Evolutionary conservation across 2,329 filamentous ascomycete genomes (phyloP).

Genomic region (Cladophialophora psammophila): DNA sequence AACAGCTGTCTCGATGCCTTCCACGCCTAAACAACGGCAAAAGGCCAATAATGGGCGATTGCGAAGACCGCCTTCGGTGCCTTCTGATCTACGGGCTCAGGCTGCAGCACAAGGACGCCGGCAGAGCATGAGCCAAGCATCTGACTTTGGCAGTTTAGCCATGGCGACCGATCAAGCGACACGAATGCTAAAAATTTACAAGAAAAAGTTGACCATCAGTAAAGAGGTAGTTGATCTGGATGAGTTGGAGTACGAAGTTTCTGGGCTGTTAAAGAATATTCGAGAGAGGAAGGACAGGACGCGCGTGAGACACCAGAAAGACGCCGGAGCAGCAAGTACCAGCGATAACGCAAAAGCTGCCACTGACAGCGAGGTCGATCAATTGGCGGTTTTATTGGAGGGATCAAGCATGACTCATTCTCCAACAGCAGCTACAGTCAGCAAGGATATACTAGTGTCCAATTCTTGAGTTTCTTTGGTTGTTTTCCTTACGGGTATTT

Average conservation of each 20-base stretch:
- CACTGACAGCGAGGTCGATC: conserved; percentile 32
- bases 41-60: conserved; percentile 51
- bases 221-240: conserved; percentile 58
- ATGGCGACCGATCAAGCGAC: conserved; percentile 65
- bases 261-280: conserved; percentile 54
- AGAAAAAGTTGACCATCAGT: conserved; percentile 58
- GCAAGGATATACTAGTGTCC: conserved; percentile 10
- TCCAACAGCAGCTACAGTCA: conserved; percentile 4
- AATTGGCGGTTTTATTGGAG: conserved; percentile 32
- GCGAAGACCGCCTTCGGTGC: conserved; percentile 43
- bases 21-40: conserved; percentile 44
- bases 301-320: not conserved
- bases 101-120: conserved; percentile 47
- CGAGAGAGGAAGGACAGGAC: conserved; percentile 45
- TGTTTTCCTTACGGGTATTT: not conserved
- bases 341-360: conserved; percentile 22
- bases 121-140: conserved; percentile 41
- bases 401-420: conserved; percentile 27
- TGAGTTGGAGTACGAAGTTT: conserved; percentile 66
- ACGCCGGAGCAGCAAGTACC: not conserved
- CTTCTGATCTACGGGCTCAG: conserved; percentile 59
- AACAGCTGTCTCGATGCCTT: conserved; percentile 23
- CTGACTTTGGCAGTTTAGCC: conserved; percentile 57
- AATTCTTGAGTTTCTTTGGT: conserved; percentile 3
- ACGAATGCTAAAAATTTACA: conserved; percentile 64